Evolutionary conservation across 192 early-diverging fungal species (phyloP), one percentile per base, ranked within the genome.

Genomic region (Coemansia sp.): DNA sequence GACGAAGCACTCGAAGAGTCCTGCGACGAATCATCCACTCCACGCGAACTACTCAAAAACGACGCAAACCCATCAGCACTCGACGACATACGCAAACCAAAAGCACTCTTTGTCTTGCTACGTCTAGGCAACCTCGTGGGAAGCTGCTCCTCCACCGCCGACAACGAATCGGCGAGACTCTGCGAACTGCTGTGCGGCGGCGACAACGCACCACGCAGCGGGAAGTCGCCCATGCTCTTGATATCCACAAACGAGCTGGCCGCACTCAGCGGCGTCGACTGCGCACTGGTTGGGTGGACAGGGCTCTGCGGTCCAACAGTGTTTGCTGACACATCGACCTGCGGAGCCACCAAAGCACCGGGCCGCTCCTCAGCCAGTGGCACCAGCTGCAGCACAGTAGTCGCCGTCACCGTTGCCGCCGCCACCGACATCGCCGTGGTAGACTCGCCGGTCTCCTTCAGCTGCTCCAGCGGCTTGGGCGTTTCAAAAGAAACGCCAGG

Each of bases 191-290:
- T 22, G 2, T 19, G 29, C 46, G 46, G 23, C 0, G 32, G 9
- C 18, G 25, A 33, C 7, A 18, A 47, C 27, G 41, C 17, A 14
- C 7, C 18, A 15, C 18, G 27, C 24, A 46, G 2, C 25, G 54
- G 23, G 5, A 23, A 22, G 46, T 49, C 33, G 13, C 46, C 38
- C 34, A 42, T 46, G 17, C 46, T 37, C 34, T 46, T 46, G 17
- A 73, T 42, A 22, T 73, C 63, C 6, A 73, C 70, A 58, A 66
- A 73, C 29, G 70, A 73, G 24, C 53, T 52, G 30, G 33, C 38
- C 49, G 35, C 60, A 53, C 28, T 43, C 19, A 32, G 30, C 30
- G 30, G 11, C 11, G 30, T 32, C 17, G 29, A 30, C 42, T 26
- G 29, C 46, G 32, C 15, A 32, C 3, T 7, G 30, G 17, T 19